These are phyloP conservation scores for Leucogyrophana mollusca DNA, from an alignment of 768 basidiomycete species.

Conservation along the genomic window DNA sequence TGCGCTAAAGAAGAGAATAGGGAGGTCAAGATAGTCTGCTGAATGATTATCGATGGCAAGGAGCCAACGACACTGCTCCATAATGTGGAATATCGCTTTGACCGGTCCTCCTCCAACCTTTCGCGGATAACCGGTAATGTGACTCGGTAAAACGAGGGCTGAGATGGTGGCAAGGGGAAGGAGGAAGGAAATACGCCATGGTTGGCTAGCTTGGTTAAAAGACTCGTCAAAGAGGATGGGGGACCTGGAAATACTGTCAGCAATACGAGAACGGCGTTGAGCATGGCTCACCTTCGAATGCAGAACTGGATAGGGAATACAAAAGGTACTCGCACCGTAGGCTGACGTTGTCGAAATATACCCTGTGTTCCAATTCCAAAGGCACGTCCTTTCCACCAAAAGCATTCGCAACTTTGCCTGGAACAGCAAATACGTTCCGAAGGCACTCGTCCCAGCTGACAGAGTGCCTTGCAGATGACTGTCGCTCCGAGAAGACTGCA, in stretches of 20 bases:
- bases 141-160: slow-evolving; percentile 68
- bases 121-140: slow-evolving; percentile 48
- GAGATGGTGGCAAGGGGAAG: slow-evolving; percentile 50
- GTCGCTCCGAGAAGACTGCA: slow-evolving; percentile 40
- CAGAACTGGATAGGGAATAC: slow-evolving; percentile 36
- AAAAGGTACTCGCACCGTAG: slow-evolving; percentile 54
- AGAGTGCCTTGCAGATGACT: slow-evolving; percentile 23
- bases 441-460: slow-evolving; percentile 78
- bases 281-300: slow-evolving; percentile 39
- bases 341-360: slow-evolving; percentile 55
- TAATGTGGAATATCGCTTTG: slow-evolving; percentile 39
- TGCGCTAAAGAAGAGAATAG: slow-evolving; percentile 49
- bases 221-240: slow-evolving; percentile 44
- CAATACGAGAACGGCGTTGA: slow-evolving; percentile 1
- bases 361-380: slow-evolving; percentile 48
- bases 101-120: slow-evolving; percentile 28
- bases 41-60: slow-evolving; percentile 48
- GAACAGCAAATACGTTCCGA: slow-evolving; percentile 60
- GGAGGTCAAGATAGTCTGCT: slow-evolving; percentile 60
- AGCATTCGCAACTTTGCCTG: slow-evolving; percentile 78
- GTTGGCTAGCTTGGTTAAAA: slow-evolving; percentile 66
- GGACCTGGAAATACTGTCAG: slow-evolving; percentile 30
- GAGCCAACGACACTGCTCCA: slow-evolving; percentile 50
- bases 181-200: slow-evolving; percentile 62
- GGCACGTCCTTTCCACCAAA: slow-evolving; percentile 48